Base-by-base conservation (phyloP, 768 basidiomycete genomes). In the Lentinus brumalis region DNA sequence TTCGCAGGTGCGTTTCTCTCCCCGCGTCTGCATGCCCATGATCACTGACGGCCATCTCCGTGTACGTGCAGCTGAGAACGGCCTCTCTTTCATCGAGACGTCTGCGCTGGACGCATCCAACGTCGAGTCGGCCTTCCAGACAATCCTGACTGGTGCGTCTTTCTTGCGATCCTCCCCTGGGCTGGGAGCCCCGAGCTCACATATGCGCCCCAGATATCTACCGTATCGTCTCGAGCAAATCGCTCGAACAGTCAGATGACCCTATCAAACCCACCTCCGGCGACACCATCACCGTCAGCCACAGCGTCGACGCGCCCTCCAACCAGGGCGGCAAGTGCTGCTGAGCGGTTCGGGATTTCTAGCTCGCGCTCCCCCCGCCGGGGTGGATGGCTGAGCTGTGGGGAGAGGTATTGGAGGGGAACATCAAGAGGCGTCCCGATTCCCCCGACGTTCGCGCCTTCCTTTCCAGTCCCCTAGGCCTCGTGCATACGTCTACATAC, bases 31-130 rank as follows among this genome's bases (percentile, higher is more conserved):
- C 21, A 31, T 6, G 14, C 18, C 29, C 21, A 49, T 7, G 46
- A 26, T 47, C 10, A 26, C 35, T 35, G 11, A 35, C 35, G 46
- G 46, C 26, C 16, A 8, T 16, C n/a, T 26, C 1, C 21, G 21
- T 26, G 4, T 8, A 45, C 46, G 46, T 49, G 46, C 69, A 94
- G 94, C 91, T 68, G 94, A 96, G 78, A 94, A 96, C 70, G 88
- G 87, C 21, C 76, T 98, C 67, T 92, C 90, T 57, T 96, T 96
- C 83, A 96, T 99, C 66, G 96, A 99, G 82, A 99, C 96, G 62
- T 99, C 96, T 71, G 96, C 96, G 79, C 88, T 98, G 85, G 97
- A 99, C 86, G 94, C 96, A 69, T 96, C 94, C 53, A 97, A 98
- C 78, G 96, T 99, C 77, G 96, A 98, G 78, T 78, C 85, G 59